Conservation (phyloP, 768 basidiomycete species). For the Tremella mesenterica region DNA sequence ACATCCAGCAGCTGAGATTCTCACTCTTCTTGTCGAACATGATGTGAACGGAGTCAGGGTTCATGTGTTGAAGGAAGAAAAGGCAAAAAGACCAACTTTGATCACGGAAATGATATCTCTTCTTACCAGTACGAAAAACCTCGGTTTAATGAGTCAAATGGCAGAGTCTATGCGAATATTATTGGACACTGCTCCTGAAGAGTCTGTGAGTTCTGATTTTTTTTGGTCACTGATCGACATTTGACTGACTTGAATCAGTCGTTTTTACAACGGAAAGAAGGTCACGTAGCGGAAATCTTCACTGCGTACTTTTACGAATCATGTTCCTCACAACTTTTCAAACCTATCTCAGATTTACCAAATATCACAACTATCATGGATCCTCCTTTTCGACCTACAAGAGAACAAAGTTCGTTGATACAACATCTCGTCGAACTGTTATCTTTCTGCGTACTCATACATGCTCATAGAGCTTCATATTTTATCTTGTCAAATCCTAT, state of each 20-base stretch:
- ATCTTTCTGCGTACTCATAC: conserved; percentile 77
- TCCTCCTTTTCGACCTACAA: conserved; percentile 38
- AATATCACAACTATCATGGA: conserved; percentile 52
- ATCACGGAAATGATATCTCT: conserved; percentile 66
- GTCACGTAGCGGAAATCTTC: conserved; percentile 77
- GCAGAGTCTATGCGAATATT: conserved; percentile 76
- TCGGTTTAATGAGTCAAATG: conserved; percentile 81
- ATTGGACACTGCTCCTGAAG: conserved; percentile 56
- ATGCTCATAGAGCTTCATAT: conserved; percentile 85
- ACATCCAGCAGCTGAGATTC: conserved; percentile 73
- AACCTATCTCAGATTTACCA: conserved; percentile 66
- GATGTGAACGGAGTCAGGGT: conserved; percentile 76
- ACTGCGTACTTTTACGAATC: conserved; percentile 84
- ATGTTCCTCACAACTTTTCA: conserved; percentile 58
- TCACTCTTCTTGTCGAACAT: conserved; percentile 78
- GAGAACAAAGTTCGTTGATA: conserved; percentile 73
- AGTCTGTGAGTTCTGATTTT: conserved; percentile 21
- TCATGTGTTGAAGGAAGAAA: conserved; percentile 73
- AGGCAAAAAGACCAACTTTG: conserved; percentile 53
- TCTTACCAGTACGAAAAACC: conserved; percentile 67
- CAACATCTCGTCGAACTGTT: conserved; percentile 85
- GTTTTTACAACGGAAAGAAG: conserved; percentile 50
- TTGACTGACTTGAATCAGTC: conserved; percentile 7
- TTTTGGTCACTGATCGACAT: not conserved
- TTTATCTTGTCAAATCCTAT: conserved; percentile 76